These are phyloP conservation scores for Irineochytrium annulatum DNA, from an alignment of 192 early-diverging fungal genomes.

Conservation along the genomic window DNA sequence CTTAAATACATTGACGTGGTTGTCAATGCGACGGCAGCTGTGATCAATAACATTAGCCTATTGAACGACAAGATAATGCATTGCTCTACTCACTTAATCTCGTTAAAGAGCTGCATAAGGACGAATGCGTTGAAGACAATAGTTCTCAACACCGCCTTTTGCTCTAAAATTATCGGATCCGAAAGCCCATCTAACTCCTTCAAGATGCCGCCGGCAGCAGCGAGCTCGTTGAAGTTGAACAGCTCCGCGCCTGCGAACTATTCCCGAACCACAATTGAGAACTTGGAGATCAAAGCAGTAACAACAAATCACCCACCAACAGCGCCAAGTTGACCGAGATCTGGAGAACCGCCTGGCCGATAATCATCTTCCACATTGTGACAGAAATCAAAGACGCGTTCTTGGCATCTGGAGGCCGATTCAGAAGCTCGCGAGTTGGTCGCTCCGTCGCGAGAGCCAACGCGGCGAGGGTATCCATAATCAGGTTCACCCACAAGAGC, in stretches of 20 bases:
- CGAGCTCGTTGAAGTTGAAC: slow-evolving; percentile 20
- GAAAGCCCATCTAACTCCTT: too few relatives aligned
- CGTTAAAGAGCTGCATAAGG: slow-evolving; percentile 85
- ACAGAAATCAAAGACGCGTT: slow-evolving; percentile 76
- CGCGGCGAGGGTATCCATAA: slow-evolving; percentile 91
- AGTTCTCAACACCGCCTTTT: slow-evolving; percentile 47
- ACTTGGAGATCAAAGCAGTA: too few relatives aligned
- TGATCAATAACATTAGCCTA: slow-evolving; percentile 9
- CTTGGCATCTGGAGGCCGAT: slow-evolving; percentile 70
- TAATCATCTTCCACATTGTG: slow-evolving; percentile 89
- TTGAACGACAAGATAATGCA: neutral
- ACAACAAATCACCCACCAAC: slow-evolving; percentile 5
- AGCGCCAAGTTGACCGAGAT: slow-evolving; percentile 64
- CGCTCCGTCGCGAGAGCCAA: slow-evolving; percentile 90
- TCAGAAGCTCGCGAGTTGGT: slow-evolving; percentile 76
- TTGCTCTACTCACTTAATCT: slow-evolving; percentile 67
- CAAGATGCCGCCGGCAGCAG: slow-evolving; percentile 16
- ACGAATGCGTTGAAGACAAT: slow-evolving; percentile 93
- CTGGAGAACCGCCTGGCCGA: slow-evolving; percentile 89
- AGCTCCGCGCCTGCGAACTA: slow-evolving; percentile 13
- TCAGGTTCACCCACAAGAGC: slow-evolving; percentile 92
- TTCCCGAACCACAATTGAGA: too few relatives aligned
- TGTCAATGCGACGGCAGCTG: slow-evolving; percentile 29
- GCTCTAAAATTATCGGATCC: neutral
- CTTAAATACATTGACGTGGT: slow-evolving; percentile 37